Evolutionary conservation across 495 filamentous ascomycete genomes (phyloP).

Genomic region (Evernia prunastri): DNA sequence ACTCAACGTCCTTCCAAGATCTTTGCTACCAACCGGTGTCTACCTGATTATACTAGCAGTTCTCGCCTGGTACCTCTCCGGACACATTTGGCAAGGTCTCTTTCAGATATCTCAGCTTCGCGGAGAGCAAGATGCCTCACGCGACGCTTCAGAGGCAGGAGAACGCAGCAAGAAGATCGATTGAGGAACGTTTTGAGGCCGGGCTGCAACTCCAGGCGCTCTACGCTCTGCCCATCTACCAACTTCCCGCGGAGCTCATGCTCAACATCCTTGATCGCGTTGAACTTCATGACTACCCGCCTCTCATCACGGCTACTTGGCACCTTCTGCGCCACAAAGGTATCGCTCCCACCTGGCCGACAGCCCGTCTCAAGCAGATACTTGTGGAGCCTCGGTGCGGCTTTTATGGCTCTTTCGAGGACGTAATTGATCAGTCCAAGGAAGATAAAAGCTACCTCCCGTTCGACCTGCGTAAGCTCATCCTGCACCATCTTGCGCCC

Average conservation of each 20-base stretch:
- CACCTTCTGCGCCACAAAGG: constrained; percentile 29
- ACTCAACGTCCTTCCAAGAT: constrained; percentile 63
- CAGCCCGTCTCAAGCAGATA: constrained; percentile 13
- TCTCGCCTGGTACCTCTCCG: constrained; percentile 43
- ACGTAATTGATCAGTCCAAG: constrained; percentile 17
- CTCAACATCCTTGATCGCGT: constrained; percentile 35
- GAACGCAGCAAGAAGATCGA: constrained; percentile 15
- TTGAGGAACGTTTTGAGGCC: constrained; percentile 19
- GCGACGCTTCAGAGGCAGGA: constrained; percentile 7
- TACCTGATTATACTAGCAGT: constrained; percentile 54
- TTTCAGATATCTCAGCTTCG: constrained; percentile 5
- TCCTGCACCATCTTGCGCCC: constrained; percentile 16
- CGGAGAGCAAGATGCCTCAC: constrained; percentile 7
- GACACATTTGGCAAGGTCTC: constrained; percentile 24
- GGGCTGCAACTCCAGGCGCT: constrained; percentile 16
- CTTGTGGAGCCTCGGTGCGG: constrained; percentile 20
- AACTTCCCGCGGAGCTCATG: constrained; percentile 39
- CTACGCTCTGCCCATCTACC: constrained; percentile 26
- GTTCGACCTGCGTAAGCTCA: constrained; percentile 3
- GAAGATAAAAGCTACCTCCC: constrained; percentile 5
- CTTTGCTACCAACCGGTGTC: constrained; percentile 57
- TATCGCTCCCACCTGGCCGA: constrained; percentile 22
- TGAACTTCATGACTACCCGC: constrained; percentile 32
- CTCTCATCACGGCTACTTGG: constrained; percentile 36
- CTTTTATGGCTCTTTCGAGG: constrained; percentile 18